Evolutionary conservation across 2,329 filamentous ascomycete species (phyloP).

Genomic region (Aspergillus japonicus): DNA sequence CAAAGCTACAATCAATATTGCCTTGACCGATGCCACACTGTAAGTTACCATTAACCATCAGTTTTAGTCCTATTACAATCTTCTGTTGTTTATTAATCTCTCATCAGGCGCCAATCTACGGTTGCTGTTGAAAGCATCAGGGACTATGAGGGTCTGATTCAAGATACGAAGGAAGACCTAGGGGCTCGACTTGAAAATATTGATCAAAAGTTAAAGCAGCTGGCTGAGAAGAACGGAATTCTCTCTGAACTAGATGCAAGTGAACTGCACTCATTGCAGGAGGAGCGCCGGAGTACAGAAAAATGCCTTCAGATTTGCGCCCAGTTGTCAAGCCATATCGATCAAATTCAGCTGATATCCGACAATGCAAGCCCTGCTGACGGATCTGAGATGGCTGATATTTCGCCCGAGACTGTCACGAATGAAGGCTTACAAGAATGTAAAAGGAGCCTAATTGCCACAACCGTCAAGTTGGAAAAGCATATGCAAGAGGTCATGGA

Average conservation of each 20-base stretch:
- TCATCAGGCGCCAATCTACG: slow-evolving; percentile 33
- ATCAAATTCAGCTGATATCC: slow-evolving; percentile 24
- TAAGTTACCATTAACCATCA: slow-evolving; percentile 26
- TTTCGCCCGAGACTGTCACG: slow-evolving; percentile 30
- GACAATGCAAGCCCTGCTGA: slow-evolving; percentile 18
- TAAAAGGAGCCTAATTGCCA: slow-evolving; percentile 31
- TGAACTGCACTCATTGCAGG: slow-evolving; percentile 26
- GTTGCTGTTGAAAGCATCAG: slow-evolving; percentile 30
- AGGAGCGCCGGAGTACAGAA: slow-evolving; percentile 30
- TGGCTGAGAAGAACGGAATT: slow-evolving; percentile 13
- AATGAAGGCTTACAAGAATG: slow-evolving; percentile 37
- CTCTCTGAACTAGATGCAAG: slow-evolving; percentile 18
- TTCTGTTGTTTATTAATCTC: slow-evolving; percentile 12
- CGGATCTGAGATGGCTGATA: slow-evolving; percentile 9
- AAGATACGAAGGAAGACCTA: slow-evolving; percentile 27
- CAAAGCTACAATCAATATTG: slow-evolving; percentile 44
- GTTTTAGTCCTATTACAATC: slow-evolving; percentile 4
- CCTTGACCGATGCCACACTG: slow-evolving; percentile 43
- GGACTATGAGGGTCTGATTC: slow-evolving; percentile 27
- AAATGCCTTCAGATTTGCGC: slow-evolving; percentile 34
- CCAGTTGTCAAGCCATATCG: slow-evolving; percentile 30
- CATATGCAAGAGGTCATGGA: slow-evolving; percentile 34
- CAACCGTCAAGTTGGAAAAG: slow-evolving; percentile 30
- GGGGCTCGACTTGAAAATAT: slow-evolving; percentile 29
- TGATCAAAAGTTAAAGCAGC: slow-evolving; percentile 26